Conservation (phyloP, 1,284 basidiomycete species). For the Caloboletus firmus region DNA sequence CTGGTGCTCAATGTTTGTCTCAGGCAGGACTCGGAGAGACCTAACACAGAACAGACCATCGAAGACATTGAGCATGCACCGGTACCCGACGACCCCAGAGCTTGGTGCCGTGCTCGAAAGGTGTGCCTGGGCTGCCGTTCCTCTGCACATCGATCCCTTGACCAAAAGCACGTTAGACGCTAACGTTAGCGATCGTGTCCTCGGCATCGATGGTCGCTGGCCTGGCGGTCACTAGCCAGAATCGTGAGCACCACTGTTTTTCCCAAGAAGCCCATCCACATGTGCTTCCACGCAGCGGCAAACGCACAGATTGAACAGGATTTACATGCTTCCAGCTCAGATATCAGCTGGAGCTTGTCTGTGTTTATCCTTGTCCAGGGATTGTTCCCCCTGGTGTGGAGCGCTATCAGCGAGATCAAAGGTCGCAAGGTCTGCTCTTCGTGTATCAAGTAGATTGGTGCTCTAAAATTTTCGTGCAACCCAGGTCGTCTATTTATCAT, state of each 20-base stretch:
- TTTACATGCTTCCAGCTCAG: slow-evolving; percentile 63
- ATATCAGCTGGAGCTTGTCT: slow-evolving; percentile 75
- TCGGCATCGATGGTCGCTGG: slow-evolving; percentile 72
- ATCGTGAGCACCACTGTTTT: slow-evolving; percentile 46
- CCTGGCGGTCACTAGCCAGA: slow-evolving; percentile 66
- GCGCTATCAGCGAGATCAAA: slow-evolving; percentile 73
- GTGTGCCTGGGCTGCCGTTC: slow-evolving; percentile 22
- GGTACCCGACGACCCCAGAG: slow-evolving; percentile 77
- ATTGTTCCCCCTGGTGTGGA: slow-evolving; percentile 68
- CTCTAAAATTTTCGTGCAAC: neutral
- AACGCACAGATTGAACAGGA: slow-evolving; percentile 69
- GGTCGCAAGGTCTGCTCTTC: slow-evolving; percentile 63
- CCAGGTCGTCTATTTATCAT: slow-evolving; percentile 68
- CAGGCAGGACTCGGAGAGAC: slow-evolving; percentile 5
- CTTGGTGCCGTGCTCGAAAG: slow-evolving; percentile 72
- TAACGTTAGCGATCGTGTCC: slow-evolving; percentile 57
- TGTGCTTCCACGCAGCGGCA: slow-evolving; percentile 45
- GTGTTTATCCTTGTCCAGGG: slow-evolving; percentile 83
- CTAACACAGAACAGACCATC: neutral
- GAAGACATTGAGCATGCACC: slow-evolving; percentile 62
- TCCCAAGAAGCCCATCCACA: neutral
- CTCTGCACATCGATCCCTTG: neutral
- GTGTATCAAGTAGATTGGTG: neutral
- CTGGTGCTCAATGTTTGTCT: neutral
- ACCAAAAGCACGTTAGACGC: slow-evolving; percentile 39